Evolutionary conservation across 1,284 basidiomycete species (phyloP).

Genomic region (Amylostereum chailletii): DNA sequence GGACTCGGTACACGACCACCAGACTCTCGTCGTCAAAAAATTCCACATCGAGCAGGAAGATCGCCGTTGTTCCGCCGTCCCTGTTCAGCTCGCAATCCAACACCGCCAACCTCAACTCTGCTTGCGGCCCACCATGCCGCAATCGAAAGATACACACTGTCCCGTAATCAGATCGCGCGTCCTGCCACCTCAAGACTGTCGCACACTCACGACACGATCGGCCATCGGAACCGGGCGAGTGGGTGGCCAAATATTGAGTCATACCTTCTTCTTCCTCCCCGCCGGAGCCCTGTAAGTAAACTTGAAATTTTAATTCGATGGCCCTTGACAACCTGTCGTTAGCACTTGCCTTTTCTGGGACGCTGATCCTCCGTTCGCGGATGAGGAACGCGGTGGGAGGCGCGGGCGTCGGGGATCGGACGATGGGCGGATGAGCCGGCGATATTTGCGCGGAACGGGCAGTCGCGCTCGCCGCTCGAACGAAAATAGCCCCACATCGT

Average conservation of each 20-base stretch:
- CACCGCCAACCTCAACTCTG: slow-evolving; percentile 36
- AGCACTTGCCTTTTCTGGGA: background rate
- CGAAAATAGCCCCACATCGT: slow-evolving; percentile 55
- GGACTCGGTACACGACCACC: slow-evolving; percentile 43
- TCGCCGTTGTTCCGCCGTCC: slow-evolving; percentile 23
- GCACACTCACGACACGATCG: slow-evolving; percentile 15
- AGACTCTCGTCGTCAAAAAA: slow-evolving; percentile 70
- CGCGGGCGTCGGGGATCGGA: too few relatives aligned
- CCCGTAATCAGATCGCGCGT: slow-evolving; percentile 10
- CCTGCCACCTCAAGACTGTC: slow-evolving; percentile 12
- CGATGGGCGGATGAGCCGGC: background rate
- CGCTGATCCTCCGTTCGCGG: background rate
- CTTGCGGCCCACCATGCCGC: slow-evolving; percentile 32
- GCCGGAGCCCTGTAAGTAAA: background rate
- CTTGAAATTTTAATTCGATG: background rate
- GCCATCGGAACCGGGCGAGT: slow-evolving; percentile 2
- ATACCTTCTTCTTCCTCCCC: too few relatives aligned
- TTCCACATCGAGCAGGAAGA: slow-evolving; percentile 55
- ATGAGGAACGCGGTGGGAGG: background rate
- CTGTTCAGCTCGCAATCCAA: slow-evolving; percentile 39
- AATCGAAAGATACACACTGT: slow-evolving; percentile 48
- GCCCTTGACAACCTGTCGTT: too few relatives aligned
- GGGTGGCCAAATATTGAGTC: background rate
- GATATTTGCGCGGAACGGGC: slow-evolving; percentile 41
- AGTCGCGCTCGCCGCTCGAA: slow-evolving; percentile 51